Evolutionary conservation across 1,139 yeast species (phyloP), one percentile per base, ranked within the genome.

Genomic region (Saccharomyces hybrid): DNA sequence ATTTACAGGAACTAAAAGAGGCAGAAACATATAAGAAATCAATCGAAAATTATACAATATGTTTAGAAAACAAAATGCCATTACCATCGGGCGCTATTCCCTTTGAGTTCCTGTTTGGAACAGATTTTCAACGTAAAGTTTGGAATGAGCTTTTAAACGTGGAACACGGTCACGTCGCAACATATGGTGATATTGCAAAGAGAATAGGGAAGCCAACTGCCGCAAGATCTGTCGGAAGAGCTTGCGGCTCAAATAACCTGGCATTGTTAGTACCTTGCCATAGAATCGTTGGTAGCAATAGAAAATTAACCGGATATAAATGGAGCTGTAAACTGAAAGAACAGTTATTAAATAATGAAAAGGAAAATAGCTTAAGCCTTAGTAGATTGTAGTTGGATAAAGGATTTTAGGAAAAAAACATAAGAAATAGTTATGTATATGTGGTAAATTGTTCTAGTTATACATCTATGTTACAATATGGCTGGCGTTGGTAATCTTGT

Each of bases 401-500:
- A 27, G 5, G 38, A 32, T 25, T 47, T 23, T n/a, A 13, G 5
- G 14, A 27, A 27, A 49, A 20, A 11, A 41, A 41, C 29, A 41
- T 42, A 14, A 49, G 11, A 16, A 11, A 25, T 28, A 42, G 16
- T 25, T 20, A 41, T 14, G 49, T 42, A 16, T 27, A 6, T 26
- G 14, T 16, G 44, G 13, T 4, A 38, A 38, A 38, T 38, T 9
- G 44, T 38, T 16, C 20, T 20, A 9, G 16, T 14, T 20, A 14
- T 16, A 9, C 11, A 9, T 38, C 26, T 38, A 38, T 16, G 6
- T 55, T 57, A 65, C 27, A 63, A 52, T 50, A 66, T 64, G 41
- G 48, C 59, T 27, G 88, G 89, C 53, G 78, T 78, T 52, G 89
- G 84, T 54, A 85, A 68, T 67, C 99, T 80, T 68, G 77, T 81